Evolutionary conservation across 2,329 filamentous ascomycete genomes (phyloP).

Genomic region (Graphilbum sp.): DNA sequence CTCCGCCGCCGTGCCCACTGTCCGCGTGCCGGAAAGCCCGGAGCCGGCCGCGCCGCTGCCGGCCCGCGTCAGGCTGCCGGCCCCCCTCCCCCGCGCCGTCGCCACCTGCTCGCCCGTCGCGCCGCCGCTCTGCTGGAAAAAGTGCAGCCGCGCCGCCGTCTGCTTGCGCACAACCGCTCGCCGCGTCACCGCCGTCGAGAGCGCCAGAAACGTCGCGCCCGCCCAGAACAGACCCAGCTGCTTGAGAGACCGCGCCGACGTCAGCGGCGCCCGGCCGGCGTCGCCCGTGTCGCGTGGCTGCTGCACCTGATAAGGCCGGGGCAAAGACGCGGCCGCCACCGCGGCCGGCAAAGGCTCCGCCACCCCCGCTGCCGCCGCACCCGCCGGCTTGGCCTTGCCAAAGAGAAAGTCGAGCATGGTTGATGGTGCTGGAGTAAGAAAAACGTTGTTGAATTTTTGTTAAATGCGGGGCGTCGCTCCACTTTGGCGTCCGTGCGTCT

Average conservation of each 20-base stretch:
- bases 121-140: conserved; percentile 44
- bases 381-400: conserved; percentile 1
- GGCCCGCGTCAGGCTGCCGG: too few relatives aligned
- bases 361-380: neutral
- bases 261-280: too few relatives aligned
- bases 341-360: too few relatives aligned
- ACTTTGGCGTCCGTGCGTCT: too few relatives aligned
- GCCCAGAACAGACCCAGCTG: conserved; percentile 57
- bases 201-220: conserved; percentile 58
- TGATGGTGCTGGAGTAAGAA: neutral
- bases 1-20: conserved; percentile 2
- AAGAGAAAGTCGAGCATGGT: conserved; percentile 3
- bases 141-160: conserved; percentile 46
- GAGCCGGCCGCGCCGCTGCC: too few relatives aligned
- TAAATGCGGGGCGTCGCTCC: too few relatives aligned
- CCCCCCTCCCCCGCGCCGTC: conserved; percentile 12
- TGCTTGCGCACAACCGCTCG: conserved; percentile 52
- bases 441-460: too few relatives aligned
- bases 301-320: too few relatives aligned
- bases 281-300: too few relatives aligned
- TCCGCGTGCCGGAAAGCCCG: too few relatives aligned
- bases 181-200: conserved; percentile 55
- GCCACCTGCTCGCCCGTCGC: conserved; percentile 3
- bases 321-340: too few relatives aligned
- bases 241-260: conserved; percentile 33